Evolutionary conservation across 495 filamentous ascomycete genomes (phyloP).

Genomic region (Choiromyces venosus): DNA sequence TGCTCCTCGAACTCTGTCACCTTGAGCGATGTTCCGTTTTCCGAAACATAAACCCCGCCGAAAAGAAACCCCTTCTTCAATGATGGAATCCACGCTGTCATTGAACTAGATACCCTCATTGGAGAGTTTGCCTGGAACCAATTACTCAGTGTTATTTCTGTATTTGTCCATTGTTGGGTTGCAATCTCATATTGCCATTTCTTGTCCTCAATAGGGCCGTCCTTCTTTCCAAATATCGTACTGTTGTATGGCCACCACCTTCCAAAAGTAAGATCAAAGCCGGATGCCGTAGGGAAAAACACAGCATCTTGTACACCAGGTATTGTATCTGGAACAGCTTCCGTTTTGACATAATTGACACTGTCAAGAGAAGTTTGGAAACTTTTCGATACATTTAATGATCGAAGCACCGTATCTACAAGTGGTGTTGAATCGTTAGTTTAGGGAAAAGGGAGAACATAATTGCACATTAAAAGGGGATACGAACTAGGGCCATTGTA

Average conservation of each 20-base stretch:
- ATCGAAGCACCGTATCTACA: constrained; percentile 6
- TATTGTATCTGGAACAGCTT: neutral
- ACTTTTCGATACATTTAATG: neutral
- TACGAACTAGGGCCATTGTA: constrained; percentile 14
- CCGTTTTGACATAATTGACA: neutral
- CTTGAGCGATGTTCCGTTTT: neutral
- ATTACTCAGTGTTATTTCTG: neutral
- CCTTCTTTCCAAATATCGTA: neutral
- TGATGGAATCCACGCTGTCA: constrained; percentile 12
- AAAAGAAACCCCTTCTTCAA: constrained; percentile 11
- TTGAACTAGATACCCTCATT: constrained; percentile 4
- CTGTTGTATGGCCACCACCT: neutral
- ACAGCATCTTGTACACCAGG: constrained; percentile 3
- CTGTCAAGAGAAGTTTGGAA: constrained; percentile 5
- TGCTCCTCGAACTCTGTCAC: neutral
- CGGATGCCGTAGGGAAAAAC: constrained; percentile 6
- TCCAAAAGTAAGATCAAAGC: neutral
- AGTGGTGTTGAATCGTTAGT: neutral
- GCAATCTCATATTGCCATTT: neutral
- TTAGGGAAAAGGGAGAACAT: neutral
- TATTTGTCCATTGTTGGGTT: neutral
- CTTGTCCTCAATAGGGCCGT: neutral
- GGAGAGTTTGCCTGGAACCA: neutral
- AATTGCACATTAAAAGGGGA: neutral
- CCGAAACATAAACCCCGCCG: neutral